Base-by-base conservation (phyloP, 805 yeast genomes). In the Cyberlindnera japonica region DNA sequence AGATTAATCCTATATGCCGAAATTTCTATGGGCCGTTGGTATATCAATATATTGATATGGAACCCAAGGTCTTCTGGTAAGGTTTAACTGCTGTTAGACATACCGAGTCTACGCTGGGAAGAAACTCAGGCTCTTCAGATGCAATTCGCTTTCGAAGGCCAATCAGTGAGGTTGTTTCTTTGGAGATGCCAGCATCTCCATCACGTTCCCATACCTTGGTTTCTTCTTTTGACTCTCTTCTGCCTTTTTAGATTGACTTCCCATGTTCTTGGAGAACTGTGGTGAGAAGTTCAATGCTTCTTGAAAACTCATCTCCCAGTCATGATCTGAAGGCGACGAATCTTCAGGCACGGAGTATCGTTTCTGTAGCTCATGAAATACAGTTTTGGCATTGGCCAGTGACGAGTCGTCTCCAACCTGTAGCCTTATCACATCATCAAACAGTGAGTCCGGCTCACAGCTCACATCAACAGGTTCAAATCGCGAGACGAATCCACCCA, bases 401-500 rank as follows among this genome's bases (percentile, higher is more conserved):
- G 30, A 27, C 8, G 30, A 27, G 18, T 27, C 16, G 6, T 27
- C 30, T 8, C 8, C 16, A 6, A 27, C 30, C 18, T 27, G 13
- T 7, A 27, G 30, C 18, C 12, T 27, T 14, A 27, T 15, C 17
- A 27, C 30, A 18, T 15, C 19, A 13, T 27, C 30, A 27, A 27
- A 27, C 13, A 14, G 18, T 12, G 17, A 14, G 18, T 27, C 30
- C 7, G 30, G 30, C 8, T 5, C 6, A 6, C 18, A 9, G 14
- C 19, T 7, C 11, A 13, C 18, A 15, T 27, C 30, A 17, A 27
- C 7, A 15, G 77, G 75, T 54, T 87, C 83, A 52, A 81, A 86
- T 39, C 93, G 63, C 7, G 68, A 67, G 33, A 85, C 65, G 53
- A 91, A 89, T 0, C 89, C 87, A 26, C 67, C 65, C 85, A 91